These are phyloP conservation scores for Nicotiana noctiflora DNA, from an alignment of 257 asterid species.

Conservation along the genomic window DNA sequence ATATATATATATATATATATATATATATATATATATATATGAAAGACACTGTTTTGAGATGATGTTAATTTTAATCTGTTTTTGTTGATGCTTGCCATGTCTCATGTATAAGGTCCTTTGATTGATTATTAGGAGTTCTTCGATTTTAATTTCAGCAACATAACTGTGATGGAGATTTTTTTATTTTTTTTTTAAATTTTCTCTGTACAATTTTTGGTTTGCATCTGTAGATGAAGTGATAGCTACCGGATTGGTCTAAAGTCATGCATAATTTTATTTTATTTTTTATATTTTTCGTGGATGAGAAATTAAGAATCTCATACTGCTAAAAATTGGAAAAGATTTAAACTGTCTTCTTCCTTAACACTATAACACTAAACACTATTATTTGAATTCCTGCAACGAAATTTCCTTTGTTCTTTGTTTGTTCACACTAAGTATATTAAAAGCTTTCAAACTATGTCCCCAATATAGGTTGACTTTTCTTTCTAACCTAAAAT, in stretches of 20 bases:
- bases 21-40: too few relatives aligned
- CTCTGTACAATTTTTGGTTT: not conserved
- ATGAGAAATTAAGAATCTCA: not conserved
- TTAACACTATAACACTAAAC: too few relatives aligned
- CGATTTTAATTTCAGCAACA: not conserved
- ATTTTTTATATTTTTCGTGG: not conserved
- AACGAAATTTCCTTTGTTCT: not conserved
- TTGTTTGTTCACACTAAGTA: not conserved
- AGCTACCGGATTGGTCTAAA: not conserved
- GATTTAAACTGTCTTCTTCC: not conserved
- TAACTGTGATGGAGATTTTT: not conserved
- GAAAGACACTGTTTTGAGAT: too few relatives aligned
- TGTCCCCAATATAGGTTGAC: not conserved
- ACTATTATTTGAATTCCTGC: not conserved
- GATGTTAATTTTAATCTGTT: too few relatives aligned
- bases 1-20: too few relatives aligned
- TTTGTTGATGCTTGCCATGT: too few relatives aligned
- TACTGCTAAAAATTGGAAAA: not conserved
- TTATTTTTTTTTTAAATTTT: not conserved
- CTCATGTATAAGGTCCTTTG: not conserved
- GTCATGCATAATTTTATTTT: not conserved
- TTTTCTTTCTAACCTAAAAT: not conserved
- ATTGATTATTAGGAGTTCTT: not conserved
- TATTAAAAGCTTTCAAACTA: not conserved
- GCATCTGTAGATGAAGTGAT: not conserved